Percentiles rank a stretch among this genome's conserved stretches.
These are phyloP conservation scores for Backusella circina DNA, from an alignment of 192 early-diverging fungal genomes.

Conservation along the genomic window DNA sequence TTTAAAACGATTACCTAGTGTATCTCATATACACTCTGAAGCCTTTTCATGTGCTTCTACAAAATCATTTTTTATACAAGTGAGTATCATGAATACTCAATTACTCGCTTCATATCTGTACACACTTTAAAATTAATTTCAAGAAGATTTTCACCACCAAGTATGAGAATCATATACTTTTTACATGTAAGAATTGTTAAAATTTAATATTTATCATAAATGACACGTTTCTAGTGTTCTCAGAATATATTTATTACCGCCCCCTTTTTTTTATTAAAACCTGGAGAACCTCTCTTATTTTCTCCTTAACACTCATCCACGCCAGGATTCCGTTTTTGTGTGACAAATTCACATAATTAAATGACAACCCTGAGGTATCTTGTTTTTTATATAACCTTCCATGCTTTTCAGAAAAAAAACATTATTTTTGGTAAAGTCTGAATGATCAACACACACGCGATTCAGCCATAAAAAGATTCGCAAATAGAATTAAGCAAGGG, in stretches of 20 bases:
- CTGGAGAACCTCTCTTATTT: background rate
- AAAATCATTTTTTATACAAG: background rate
- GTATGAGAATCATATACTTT: background rate
- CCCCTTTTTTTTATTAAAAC: background rate
- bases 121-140: background rate
- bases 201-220: too few relatives aligned
- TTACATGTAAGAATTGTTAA: background rate
- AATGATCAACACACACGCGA: background rate
- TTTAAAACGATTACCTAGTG: background rate
- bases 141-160: background rate
- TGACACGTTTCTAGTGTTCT: too few relatives aligned
- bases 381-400: too few relatives aligned
- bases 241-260: background rate
- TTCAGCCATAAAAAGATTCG: background rate
- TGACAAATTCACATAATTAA: background rate
- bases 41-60: background rate
- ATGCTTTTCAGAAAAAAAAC: background rate
- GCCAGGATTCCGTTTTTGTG: background rate
- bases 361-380: background rate
- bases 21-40: background rate
- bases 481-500: background rate
- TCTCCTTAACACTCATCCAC: background rate
- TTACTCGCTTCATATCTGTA: background rate
- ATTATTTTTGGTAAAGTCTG: background rate
- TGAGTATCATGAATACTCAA: background rate